These are phyloP conservation scores for Dioszegia hungarica DNA, from an alignment of 768 basidiomycete genomes.

Conservation along the genomic window DNA sequence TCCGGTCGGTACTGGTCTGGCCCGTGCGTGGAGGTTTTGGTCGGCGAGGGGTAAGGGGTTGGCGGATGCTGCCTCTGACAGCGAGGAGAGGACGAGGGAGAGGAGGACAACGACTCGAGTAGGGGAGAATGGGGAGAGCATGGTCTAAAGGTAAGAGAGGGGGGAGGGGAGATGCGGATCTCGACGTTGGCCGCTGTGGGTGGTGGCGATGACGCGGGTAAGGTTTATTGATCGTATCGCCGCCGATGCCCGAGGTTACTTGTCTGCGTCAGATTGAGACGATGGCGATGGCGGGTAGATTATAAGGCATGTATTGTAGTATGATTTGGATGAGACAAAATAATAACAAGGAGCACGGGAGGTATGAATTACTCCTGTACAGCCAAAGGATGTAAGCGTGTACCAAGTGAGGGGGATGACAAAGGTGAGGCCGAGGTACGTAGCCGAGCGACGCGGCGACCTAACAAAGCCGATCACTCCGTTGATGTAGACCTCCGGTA, in stretches of 20 bases:
- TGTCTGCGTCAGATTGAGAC: no score
- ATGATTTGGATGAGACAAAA: neutral
- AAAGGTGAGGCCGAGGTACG: no score
- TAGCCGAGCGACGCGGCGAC: no score
- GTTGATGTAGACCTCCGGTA: no score
- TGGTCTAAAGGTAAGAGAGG: neutral
- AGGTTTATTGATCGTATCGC: neutral
- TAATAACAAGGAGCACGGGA: no score
- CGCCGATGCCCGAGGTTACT: no score
- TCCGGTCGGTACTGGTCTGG: neutral
- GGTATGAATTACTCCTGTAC: no score
- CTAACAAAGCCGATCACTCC: no score
- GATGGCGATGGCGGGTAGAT: neutral
- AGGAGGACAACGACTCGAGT: slow-evolving; percentile 3
- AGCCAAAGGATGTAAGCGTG: no score
- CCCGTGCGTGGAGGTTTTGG: neutral
- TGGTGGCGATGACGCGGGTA: neutral
- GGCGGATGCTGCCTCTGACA: neutral
- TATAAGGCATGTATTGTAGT: neutral
- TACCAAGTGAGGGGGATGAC: no score
- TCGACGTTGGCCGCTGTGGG: neutral
- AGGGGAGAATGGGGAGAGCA: slow-evolving; percentile 4
- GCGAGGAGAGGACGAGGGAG: slow-evolving; percentile 4
- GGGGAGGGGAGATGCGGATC: neutral
- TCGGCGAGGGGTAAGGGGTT: neutral